A percentile compares a stretch with the other conserved stretches of the same genome.
These are phyloP conservation scores for Ceriops zippeliana DNA, from an alignment of 345 rosid genomes.

Conservation along the genomic window DNA sequence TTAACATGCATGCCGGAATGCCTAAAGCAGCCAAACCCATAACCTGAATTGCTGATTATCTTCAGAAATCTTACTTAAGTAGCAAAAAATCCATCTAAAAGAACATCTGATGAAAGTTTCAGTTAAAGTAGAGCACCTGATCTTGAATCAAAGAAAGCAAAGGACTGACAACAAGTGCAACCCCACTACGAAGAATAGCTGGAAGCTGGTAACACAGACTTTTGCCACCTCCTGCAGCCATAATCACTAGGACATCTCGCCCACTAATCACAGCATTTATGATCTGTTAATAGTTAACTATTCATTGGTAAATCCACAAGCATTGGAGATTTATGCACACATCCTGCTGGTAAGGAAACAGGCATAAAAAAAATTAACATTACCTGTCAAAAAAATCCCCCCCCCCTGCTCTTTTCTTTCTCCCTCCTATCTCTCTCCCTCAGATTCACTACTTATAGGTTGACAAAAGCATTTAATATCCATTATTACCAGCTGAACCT, in stretches of 20 bases:
- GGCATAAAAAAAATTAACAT: neutral
- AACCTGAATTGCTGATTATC: conserved; percentile 44
- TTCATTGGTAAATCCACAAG: conserved; percentile 7
- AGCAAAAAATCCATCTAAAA: neutral
- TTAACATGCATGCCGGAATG: conserved; percentile 76
- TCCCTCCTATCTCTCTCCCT: too few relatives aligned
- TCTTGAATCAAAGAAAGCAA: conserved; percentile 91
- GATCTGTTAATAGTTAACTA: conserved; percentile 44
- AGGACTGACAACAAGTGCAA: conserved; percentile 88
- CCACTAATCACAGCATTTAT: conserved; percentile 78
- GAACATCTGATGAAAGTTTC: neutral
- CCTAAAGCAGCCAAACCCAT: conserved; percentile 89
- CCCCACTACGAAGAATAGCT: conserved; percentile 62
- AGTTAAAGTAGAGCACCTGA: conserved; percentile 49
- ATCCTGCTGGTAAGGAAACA: neutral
- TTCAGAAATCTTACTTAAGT: conserved; percentile 6
- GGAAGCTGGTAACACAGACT: conserved; percentile 98
- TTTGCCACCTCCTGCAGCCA: conserved; percentile 99
- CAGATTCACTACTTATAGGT: too few relatives aligned
- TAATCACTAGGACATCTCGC: conserved; percentile 82
- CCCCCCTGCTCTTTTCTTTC: neutral
- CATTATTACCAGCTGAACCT: too few relatives aligned
- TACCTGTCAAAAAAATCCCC: too few relatives aligned
- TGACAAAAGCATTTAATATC: too few relatives aligned
- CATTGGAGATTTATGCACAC: neutral